Base-by-base conservation (phyloP, 2,329 filamentous ascomycete species). In the Hymenoscyphus fraxineus region DNA sequence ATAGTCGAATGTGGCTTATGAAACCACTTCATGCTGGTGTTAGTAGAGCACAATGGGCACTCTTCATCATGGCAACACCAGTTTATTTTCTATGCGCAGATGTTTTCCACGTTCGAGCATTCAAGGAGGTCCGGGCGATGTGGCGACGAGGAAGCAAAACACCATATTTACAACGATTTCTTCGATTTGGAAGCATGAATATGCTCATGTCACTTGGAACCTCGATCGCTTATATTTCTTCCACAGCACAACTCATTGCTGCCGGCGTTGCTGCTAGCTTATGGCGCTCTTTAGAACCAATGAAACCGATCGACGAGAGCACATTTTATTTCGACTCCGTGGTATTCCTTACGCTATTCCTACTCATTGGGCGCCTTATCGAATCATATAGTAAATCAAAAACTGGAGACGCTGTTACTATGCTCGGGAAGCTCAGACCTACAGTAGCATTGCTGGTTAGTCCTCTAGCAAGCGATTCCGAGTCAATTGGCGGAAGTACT, bases 171-270 rank as follows among this genome's bases (percentile, higher is more conserved):
- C 85, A 89, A 70, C 83, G 93, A 15, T 93, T 97, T 73, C 92
- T 93, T 76, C 88, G 90, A n/a, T 97, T 97, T 73, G 93, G 93
- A 9, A 97, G 93, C 79, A 97, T 97, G 93, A 96, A 96, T 74
- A 89, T 96, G 80, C 83, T 97, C 65, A 93, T 97, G 77, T 95
- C 90, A 7, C 82, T 96, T 1, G 93, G 93, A 6, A 96, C 93
- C 0, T 89, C 87, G 1, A 92, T 97, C 66, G 93, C 93, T 1
- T 97, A 96, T 75, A 80, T 96, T 67, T 88, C 92, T 0, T 96
- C 92, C 0, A 79, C 96, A 31, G 89, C 87, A 16, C 88, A 96
- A 68, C 83, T 97, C 74, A 88, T 92, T 60, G 85, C 87, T 6
- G 85, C 88, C 3, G 83, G 81, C 4, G 80, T 80, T 2, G 35